Evolutionary conservation across 225 moss, liverwort and hornwort species (phyloP).

Genomic region (Anthoceros angustus): DNA sequence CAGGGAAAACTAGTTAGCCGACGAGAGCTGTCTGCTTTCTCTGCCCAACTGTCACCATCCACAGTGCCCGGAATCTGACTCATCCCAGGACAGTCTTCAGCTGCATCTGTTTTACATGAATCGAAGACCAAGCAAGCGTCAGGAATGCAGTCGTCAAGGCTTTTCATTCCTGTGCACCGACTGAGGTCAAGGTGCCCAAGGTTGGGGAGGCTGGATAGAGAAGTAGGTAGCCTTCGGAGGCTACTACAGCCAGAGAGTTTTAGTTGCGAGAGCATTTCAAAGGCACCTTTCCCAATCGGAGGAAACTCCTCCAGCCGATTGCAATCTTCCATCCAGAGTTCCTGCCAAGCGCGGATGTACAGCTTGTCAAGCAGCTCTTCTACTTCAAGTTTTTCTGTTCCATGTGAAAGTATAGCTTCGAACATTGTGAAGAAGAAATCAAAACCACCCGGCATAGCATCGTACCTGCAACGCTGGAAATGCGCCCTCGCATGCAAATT

Average conservation of each 20-base stretch:
- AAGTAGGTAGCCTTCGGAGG: neutral
- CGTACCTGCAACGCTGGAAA: slow-evolving; percentile 7
- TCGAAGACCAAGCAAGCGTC: neutral
- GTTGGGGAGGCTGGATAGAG: neutral
- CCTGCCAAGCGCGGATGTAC: neutral
- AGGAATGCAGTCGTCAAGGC: neutral
- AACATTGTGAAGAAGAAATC: too few species aligned
- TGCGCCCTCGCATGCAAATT: slow-evolving; percentile 5
- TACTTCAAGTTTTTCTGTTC: too few species aligned
- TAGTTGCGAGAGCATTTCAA: neutral
- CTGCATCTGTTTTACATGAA: neutral
- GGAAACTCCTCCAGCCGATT: neutral
- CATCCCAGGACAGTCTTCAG: neutral
- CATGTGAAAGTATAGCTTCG: too few species aligned
- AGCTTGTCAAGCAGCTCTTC: too few species aligned
- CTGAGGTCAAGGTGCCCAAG: neutral
- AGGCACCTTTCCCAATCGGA: neutral
- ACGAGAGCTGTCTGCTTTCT: neutral
- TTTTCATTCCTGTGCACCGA: neutral
- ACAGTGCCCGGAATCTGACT: neutral
- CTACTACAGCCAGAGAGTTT: neutral
- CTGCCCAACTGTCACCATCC: neutral
- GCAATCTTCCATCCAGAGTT: slow-evolving; percentile 1
- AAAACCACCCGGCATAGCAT: neutral
- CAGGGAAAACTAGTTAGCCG: neutral